Conservation (phyloP, 139 green algal species). For the Zygnema circumcarinatum region DNA sequence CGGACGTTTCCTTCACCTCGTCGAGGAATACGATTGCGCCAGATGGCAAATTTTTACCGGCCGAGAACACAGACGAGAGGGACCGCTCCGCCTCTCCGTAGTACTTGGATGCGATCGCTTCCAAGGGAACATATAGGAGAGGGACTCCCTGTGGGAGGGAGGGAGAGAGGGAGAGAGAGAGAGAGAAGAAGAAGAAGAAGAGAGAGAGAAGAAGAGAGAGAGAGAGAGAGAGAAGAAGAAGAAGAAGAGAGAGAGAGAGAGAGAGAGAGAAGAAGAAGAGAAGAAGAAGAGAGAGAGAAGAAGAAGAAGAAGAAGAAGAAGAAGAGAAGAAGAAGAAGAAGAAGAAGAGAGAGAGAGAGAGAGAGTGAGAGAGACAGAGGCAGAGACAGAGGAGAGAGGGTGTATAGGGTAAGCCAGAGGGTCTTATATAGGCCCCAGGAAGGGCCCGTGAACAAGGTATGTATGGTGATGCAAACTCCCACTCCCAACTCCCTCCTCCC, state of each 20-base stretch:
- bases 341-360: slow-evolving; percentile 12
- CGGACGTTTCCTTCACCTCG: slow-evolving; percentile 66
- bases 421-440: background rate
- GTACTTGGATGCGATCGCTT: slow-evolving; percentile 81
- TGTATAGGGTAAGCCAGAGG: background rate
- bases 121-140: slow-evolving; percentile 92
- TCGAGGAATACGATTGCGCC: slow-evolving; percentile 87
- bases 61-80: slow-evolving; percentile 72
- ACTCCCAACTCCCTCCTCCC: background rate
- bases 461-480: background rate
- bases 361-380: slow-evolving; percentile 1
- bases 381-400: background rate
- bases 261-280: background rate
- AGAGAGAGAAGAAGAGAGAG: slow-evolving; percentile 14
- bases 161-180: slow-evolving; percentile 2
- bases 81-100: slow-evolving; percentile 82
- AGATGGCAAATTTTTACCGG: slow-evolving; percentile 47
- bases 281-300: background rate
- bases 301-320: background rate
- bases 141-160: background rate
- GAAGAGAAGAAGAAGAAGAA: background rate
- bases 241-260: slow-evolving; percentile 1
- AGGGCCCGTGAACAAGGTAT: no score
- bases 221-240: background rate
- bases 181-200: background rate